Evolutionary conservation across 192 early-diverging fungal species (phyloP).

Genomic region (Mortierella alpina): DNA sequence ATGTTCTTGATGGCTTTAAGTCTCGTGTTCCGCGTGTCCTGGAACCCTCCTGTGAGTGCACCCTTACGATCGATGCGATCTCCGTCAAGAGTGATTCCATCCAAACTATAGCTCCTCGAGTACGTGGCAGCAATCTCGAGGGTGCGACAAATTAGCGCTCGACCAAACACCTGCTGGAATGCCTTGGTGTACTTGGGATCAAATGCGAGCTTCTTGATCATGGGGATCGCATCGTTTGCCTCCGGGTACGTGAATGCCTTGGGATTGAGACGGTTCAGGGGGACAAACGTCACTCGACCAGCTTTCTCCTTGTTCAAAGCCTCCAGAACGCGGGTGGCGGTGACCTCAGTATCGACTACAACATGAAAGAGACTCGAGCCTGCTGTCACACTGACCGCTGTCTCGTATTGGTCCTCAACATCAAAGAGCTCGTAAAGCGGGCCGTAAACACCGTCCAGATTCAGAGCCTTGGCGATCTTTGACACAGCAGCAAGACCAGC

Average conservation of each 20-base stretch:
- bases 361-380: slow-evolving; percentile 93
- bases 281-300: slow-evolving; percentile 96
- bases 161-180: slow-evolving; percentile 92
- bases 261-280: slow-evolving; percentile 87
- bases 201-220: slow-evolving; percentile 83
- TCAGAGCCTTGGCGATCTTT: slow-evolving; percentile 72
- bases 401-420: slow-evolving; percentile 82
- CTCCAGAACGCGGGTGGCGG: slow-evolving; percentile 81
- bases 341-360: slow-evolving; percentile 95
- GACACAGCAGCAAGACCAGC: slow-evolving; percentile 81
- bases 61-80: slow-evolving; percentile 94
- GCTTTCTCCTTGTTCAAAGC: slow-evolving; percentile 65
- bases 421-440: slow-evolving; percentile 94
- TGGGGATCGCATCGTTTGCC: slow-evolving; percentile 80
- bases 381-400: slow-evolving; percentile 91
- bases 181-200: slow-evolving; percentile 77
- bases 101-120: slow-evolving; percentile 80
- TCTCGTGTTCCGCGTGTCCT: slow-evolving; percentile 77
- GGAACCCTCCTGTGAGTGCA: slow-evolving; percentile 91
- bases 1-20: slow-evolving; percentile 78
- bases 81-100: slow-evolving; percentile 91
- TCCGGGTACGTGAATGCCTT: slow-evolving; percentile 68
- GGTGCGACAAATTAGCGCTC: slow-evolving; percentile 86
- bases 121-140: slow-evolving; percentile 85
- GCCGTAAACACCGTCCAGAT: slow-evolving; percentile 85